Evolutionary conservation across 495 filamentous ascomycete genomes (phyloP), one percentile per base, ranked within the genome.

Genomic region (Penicillium arizonense): DNA sequence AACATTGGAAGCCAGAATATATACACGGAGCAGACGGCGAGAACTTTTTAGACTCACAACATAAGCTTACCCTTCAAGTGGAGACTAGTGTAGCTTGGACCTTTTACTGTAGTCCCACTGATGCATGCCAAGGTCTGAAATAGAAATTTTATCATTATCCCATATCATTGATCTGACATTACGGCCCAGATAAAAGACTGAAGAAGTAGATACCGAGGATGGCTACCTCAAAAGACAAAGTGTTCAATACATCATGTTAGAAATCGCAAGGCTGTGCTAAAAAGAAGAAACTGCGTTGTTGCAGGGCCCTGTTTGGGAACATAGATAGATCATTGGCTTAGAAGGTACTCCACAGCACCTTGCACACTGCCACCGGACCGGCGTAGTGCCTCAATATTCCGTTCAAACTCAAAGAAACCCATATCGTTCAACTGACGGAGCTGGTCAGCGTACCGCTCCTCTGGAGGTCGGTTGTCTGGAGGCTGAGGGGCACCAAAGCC

Each of bases 381-480:
- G 71, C 94, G 82, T 67, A 99, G 73, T 14, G 95, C 95, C 58
- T 86, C 82, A 34, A 99, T 82, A 56, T 99, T 99, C 63, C 87
- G 69, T 49, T 97, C 92, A 63, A 97, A 97, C 58, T 99, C 94
- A 65, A 84, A 96, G 69, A 99, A 97, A 4, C 95, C 95, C 95
- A 99, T 99, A 47, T 97, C 94, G 66, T 99, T 97, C 56, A 99
- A 73, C 66, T 97, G 93, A 41, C 90, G 79, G 42, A 99, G 74
- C 65, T 99, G 95, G 12, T 88, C 84, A 6, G 87, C 91, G 56
- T 96, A 99, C 56, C 89, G 77, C 64, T 97, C 95, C 77, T 97
- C 95, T 0, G 93, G 94, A 14, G 94, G 91, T 53, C 92, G 80
- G 62, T 78, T 93, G 68, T 97, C 95, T 5, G 75, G 62, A 6